A percentile compares a stretch with the other conserved stretches of the same genome.
These are phyloP conservation scores for Fusarium sublunatum DNA, from an alignment of 2,329 filamentous ascomycete species.

Conservation along the genomic window DNA sequence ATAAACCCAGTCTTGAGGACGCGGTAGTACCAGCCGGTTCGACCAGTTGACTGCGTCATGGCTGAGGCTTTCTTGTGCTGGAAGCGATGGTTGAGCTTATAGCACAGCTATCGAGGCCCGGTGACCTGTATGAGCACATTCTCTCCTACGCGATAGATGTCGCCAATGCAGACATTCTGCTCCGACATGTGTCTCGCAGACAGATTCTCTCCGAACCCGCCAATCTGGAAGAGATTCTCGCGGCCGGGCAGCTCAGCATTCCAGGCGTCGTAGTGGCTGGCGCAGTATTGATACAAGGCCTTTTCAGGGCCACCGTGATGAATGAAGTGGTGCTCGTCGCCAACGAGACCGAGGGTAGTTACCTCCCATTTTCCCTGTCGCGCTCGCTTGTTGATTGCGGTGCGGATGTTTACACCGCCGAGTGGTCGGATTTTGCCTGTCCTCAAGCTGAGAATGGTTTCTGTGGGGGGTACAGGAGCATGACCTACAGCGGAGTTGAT, in stretches of 20 bases:
- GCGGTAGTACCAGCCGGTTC: constrained; percentile 36
- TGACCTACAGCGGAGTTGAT: no score
- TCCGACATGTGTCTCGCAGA: constrained; percentile 28
- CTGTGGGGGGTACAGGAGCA: constrained; percentile 27
- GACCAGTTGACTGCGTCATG: constrained; percentile 22
- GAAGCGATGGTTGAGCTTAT: constrained; percentile 39
- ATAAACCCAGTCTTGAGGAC: constrained; percentile 21
- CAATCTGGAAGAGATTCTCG: constrained; percentile 27
- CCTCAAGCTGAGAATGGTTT: constrained; percentile 30
- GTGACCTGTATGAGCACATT: constrained; percentile 32
- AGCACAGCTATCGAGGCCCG: constrained; percentile 34
- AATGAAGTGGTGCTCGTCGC: constrained; percentile 31
- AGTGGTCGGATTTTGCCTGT: constrained; percentile 32
- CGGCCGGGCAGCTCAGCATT: constrained; percentile 25
- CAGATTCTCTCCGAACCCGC: constrained; percentile 36
- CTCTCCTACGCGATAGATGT: constrained; percentile 21
- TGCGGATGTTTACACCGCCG: constrained; percentile 30
- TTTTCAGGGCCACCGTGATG: constrained; percentile 33
- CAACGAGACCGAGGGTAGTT: constrained; percentile 21
- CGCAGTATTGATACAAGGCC: constrained; percentile 35
- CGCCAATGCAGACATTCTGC: constrained; percentile 36
- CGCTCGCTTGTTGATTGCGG: constrained; percentile 34
- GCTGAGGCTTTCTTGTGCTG: constrained; percentile 32
- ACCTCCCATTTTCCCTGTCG: constrained; percentile 26
- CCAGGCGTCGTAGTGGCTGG: constrained; percentile 30